Evolutionary conservation across 2,329 filamentous ascomycete species (phyloP), one percentile per base, ranked within the genome.

Genomic region (Ophiostoma sp.): DNA sequence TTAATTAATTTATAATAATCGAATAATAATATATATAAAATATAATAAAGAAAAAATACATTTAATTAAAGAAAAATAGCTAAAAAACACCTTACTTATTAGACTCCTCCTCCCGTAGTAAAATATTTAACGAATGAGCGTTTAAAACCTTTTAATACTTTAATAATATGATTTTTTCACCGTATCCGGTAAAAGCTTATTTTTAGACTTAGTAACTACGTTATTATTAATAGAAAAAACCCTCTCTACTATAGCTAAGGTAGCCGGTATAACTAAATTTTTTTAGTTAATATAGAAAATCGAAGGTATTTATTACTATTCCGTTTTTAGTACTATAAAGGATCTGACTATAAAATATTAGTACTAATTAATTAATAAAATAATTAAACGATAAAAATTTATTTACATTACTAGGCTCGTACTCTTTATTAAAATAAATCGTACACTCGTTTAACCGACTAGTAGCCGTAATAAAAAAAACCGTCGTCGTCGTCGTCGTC

Each of bases 131-230:
- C 64, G 7, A 64, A 23, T 64, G 44, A 64, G 17, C 8, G 15
- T 20, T 20, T 48, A 62, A n/a, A 41, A 69, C 62, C 10, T 6
- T 70, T 60, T 31, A 70, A 62, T 20, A 70, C 6, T 44, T 67
- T n/a, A 52, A 48, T 13, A 52, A 36, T 1, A 54, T 66, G n/a
- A 60, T n/a, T 10, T 33, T 33, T 31, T n/a, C 1, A 60, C 23
- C 5, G 54, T 60, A 31, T 60, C 11, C 3, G 27, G 54, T 15
- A 60, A 60, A 60, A 60, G 54, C 23, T 11, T 52, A 52, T 52
- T 52, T 23, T 1, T 52, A 52, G 17, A 52, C 17, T 23, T 52
- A n/a, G 48, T 52, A 52, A 23, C n/a, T 2, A 52, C 48, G n/a
- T 48, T 52, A 23, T 10, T 52, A 52, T 3, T 52, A n/a, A 52